Percentiles rank a stretch among this genome's conserved stretches.
These are phyloP conservation scores for Funneliformis geosporum DNA, from an alignment of 192 early-diverging fungal genomes.

Conservation along the genomic window DNA sequence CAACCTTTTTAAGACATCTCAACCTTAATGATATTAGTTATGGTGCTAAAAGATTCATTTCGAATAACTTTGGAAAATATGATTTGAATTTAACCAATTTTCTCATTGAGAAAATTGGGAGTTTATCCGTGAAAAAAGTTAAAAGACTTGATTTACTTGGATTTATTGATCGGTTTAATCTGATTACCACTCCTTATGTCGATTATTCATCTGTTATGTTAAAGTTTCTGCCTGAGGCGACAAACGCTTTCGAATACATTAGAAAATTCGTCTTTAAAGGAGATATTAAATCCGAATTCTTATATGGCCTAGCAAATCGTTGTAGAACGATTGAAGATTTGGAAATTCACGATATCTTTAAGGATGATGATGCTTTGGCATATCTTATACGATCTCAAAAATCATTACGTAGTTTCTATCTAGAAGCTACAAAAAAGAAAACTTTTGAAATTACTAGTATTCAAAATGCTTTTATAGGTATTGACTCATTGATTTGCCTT, in stretches of 20 bases:
- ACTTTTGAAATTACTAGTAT: background rate
- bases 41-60: background rate
- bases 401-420: background rate
- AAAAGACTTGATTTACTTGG: background rate
- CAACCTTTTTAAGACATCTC: background rate
- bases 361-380: background rate
- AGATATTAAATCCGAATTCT: background rate
- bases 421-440: background rate
- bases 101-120: background rate
- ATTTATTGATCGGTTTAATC: background rate
- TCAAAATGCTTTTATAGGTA: background rate
- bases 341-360: background rate
- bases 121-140: background rate
- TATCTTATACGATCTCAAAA: background rate
- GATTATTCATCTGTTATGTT: background rate
- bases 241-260: background rate
- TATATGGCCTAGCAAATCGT: background rate
- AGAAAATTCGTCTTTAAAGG: background rate
- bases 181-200: background rate
- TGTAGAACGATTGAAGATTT: background rate
- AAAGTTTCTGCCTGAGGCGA: background rate
- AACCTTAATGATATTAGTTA: background rate
- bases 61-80: background rate
- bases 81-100: background rate
- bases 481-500: background rate